Evolutionary conservation across 306 rosid species (phyloP), one percentile per base, ranked within the genome.

Genomic region (Lupinus albus): DNA sequence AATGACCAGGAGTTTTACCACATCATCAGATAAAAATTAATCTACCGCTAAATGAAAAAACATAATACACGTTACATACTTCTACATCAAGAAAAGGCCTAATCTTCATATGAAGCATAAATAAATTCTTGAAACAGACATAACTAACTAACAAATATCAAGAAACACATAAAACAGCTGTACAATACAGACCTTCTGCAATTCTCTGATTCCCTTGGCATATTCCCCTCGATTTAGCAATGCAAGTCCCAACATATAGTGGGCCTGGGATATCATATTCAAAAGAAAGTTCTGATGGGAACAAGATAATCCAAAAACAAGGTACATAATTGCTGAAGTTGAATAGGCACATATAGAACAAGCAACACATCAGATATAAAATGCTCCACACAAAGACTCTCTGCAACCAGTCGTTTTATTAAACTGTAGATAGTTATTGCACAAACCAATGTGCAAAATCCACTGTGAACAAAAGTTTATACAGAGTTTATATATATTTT

Each of bases 201-300:
- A 73, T 68, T 88, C 85, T 76, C 70, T 81, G 48, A 94, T 84
- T 67, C 96, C 99, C 76, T 77, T 84, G 1, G 78, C 56, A 79
- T 76, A 76, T 59, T 86, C 95, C 78, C 82, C 46, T 64, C 53
- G 85, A 71, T 70, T 79, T 15, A 90, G 78, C 65, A 94, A 81
- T 51, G 89, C 87, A 68, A 90, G 97, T 77, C 97, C 99, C 88
- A 94, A 71, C 84, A 85, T 82, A 77, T 90, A 94, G 81, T 94
- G 90, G 32, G 86, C 99, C 99, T 94, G 86, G 41, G 58, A 85
- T 61, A 42, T 58, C 57, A 42, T 61, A 32, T 58, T 52, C 58
- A 80, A 55, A 59, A 21, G 41, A 56, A 53, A 49, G 13, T 35
- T 57, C 64, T 66, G 73, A 11, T 21, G 41, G 48, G 60, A 15